Conservation (phyloP, 2,329 filamentous ascomycete genomes). For the Fusarium sp. region DNA sequence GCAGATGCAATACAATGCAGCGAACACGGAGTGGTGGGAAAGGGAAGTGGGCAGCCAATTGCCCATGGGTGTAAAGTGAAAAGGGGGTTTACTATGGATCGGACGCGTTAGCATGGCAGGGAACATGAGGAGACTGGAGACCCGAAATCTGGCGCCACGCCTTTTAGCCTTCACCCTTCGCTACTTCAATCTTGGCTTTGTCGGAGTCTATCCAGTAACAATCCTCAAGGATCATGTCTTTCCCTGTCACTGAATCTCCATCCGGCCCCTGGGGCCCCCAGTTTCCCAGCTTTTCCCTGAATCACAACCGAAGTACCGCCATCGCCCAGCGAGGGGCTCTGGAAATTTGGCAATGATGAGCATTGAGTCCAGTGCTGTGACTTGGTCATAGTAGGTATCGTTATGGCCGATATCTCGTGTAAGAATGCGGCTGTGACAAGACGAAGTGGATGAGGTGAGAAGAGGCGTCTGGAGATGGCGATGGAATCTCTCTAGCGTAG, state of each 20-base stretch:
- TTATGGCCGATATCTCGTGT: neutral
- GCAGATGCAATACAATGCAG: conserved; percentile 14
- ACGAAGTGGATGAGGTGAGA: neutral
- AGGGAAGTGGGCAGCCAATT: conserved; percentile 11
- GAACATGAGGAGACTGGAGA: conserved; percentile 7
- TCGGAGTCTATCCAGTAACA: conserved; percentile 5
- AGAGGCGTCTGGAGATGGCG: neutral
- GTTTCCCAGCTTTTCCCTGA: conserved; percentile 4
- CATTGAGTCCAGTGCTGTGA: neutral
- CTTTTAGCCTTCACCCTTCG: conserved; percentile 16
- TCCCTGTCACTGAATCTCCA: conserved; percentile 9
- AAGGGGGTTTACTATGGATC: conserved; percentile 26
- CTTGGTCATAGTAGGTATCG: neutral
- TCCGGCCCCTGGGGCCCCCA: neutral
- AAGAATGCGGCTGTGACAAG: conserved; percentile 13
- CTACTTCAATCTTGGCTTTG: conserved; percentile 3
- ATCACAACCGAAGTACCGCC: conserved; percentile 34
- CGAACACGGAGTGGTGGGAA: conserved; percentile 9
- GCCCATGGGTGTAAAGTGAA: conserved; percentile 3
- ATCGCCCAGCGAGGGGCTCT: neutral
- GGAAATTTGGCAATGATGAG: conserved; percentile 6
- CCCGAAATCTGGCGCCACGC: conserved; percentile 30
- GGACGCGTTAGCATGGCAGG: conserved; percentile 1
- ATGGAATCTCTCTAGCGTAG: neutral
- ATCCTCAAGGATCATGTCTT: conserved; percentile 4